Evolutionary conservation across 1,284 basidiomycete genomes (phyloP).

Genomic region (Trichosporon ovoides): DNA sequence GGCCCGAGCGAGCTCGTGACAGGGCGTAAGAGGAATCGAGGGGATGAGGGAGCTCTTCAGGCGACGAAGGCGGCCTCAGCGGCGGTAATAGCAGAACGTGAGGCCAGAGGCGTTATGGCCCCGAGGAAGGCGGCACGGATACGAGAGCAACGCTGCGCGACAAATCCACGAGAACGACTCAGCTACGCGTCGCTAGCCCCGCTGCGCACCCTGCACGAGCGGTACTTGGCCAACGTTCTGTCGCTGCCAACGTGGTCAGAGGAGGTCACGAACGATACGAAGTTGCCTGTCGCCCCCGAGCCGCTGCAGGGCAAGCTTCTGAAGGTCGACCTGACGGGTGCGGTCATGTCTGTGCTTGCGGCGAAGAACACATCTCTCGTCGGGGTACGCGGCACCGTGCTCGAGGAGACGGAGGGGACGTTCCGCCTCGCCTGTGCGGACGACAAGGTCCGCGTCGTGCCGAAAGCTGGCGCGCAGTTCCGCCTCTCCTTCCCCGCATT

Average conservation of each 20-base stretch:
- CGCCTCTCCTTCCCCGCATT: conserved; percentile 46
- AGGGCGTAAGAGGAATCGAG: conserved; percentile 33
- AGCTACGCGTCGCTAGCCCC: conserved; percentile 42
- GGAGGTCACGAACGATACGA: background rate
- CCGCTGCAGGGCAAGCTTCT: conserved; percentile 41
- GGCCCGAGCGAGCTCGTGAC: conserved; percentile 20
- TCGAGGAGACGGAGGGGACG: conserved; percentile 51
- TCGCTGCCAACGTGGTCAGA: conserved; percentile 20
- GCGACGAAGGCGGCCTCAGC: conserved; percentile 18
- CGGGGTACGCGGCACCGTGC: conserved; percentile 45
- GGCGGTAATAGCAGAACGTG: conserved; percentile 8
- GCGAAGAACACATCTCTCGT: conserved; percentile 40
- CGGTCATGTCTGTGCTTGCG: conserved; percentile 29
- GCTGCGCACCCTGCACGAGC: conserved; percentile 41
- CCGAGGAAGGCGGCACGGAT: background rate
- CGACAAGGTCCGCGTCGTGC: conserved; percentile 40
- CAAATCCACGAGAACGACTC: background rate
- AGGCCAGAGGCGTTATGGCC: conserved; percentile 11
- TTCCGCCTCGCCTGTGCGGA: conserved; percentile 45
- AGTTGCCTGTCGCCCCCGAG: conserved; percentile 29
- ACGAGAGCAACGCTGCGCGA: background rate
- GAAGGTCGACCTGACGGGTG: conserved; percentile 52
- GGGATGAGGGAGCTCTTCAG: conserved; percentile 18
- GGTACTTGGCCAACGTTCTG: conserved; percentile 35
- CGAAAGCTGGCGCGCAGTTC: conserved; percentile 49